Conservation (phyloP, 1,139 yeast genomes). For the Yamadazyma triangularis region DNA sequence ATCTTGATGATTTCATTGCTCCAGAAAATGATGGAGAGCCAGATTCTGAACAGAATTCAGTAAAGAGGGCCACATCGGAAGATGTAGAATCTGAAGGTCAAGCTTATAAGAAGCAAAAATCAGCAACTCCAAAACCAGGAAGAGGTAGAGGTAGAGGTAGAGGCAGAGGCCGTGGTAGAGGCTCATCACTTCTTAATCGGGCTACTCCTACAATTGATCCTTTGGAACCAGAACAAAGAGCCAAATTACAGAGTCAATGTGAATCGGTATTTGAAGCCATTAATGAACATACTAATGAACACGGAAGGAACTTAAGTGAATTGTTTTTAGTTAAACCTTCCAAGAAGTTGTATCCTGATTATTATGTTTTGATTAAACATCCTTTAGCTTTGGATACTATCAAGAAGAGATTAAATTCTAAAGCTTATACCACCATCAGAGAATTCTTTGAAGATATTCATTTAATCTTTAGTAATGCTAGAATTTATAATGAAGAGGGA, state of each 20-base stretch:
- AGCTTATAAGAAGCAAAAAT: constrained; percentile 24
- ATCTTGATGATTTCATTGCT: constrained; percentile 11
- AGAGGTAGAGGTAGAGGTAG: constrained; percentile 24
- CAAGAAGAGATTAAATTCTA: constrained; percentile 52
- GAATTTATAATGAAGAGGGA: constrained; percentile 86
- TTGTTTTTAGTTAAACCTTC: constrained; percentile 69
- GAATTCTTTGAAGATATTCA: constrained; percentile 71
- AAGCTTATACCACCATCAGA: constrained; percentile 48
- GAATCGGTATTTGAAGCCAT: constrained; percentile 43
- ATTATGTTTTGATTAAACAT: constrained; percentile 68
- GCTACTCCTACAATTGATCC: constrained; percentile 38
- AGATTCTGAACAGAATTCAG: constrained; percentile 8
- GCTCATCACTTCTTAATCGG: constrained; percentile 23
- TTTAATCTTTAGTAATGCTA: constrained; percentile 78
- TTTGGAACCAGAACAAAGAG: constrained; percentile 38
- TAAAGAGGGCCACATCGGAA: constrained; percentile 9
- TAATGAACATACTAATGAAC: constrained; percentile 39
- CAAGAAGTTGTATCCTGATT: constrained; percentile 75
- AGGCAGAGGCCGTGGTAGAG: constrained; percentile 23
- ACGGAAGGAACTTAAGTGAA: constrained; percentile 46
- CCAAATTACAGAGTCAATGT: constrained; percentile 36
- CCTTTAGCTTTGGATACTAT: constrained; percentile 80
- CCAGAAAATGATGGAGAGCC: constrained; percentile 10
- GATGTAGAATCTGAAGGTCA: constrained; percentile 7
- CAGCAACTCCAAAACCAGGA: constrained; percentile 24